Base-by-base conservation (phyloP, 1,284 basidiomycete species). In the Marasmius oreades region DNA sequence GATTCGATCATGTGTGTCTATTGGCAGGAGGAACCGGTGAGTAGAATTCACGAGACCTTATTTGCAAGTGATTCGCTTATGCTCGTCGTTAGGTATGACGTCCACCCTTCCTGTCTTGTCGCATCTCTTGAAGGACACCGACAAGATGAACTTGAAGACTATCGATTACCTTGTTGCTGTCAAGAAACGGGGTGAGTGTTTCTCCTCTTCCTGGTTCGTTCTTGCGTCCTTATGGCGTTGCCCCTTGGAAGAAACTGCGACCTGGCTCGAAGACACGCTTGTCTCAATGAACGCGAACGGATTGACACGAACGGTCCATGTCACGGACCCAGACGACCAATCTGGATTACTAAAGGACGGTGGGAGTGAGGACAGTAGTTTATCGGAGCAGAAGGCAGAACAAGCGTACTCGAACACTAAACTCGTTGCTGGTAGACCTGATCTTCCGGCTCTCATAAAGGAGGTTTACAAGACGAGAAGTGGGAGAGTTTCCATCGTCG, bases 21-120 rank as follows among this genome's bases (percentile, higher is more conserved):
- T 59, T 77, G 11, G 74, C 69, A 8, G 74, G 74, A 12, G 76
- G 74, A 0, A 70, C 63, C n/a, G 76, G 75, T 33, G 64, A n/a
- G n/a, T n/a, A n/a, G n/a, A n/a, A n/a, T n/a, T n/a, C n/a, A n/a
- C n/a, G n/a, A n/a, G n/a, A n/a, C n/a, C n/a, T n/a, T n/a, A n/a
- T n/a, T n/a, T n/a, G n/a, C n/a, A n/a, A n/a, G n/a, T n/a, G n/a
- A n/a, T n/a, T n/a, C n/a, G n/a, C n/a, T n/a, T n/a, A n/a, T n/a
- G n/a, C n/a, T n/a, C n/a, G n/a, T n/a, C n/a, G n/a, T n/a, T n/a
- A n/a, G n/a, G n/a, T n/a, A n/a, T 63, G 3, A 70, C 64, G 20
- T 69, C 69, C 58, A 66, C 65, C 11, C 37, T 70, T 0, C 68
- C 70, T 1, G 33, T 72, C 36, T 64, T 73, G 28, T 57, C 64